These are phyloP conservation scores for Thielaviopsis cerberus DNA, from an alignment of 2,329 filamentous ascomycete genomes.

Conservation along the genomic window DNA sequence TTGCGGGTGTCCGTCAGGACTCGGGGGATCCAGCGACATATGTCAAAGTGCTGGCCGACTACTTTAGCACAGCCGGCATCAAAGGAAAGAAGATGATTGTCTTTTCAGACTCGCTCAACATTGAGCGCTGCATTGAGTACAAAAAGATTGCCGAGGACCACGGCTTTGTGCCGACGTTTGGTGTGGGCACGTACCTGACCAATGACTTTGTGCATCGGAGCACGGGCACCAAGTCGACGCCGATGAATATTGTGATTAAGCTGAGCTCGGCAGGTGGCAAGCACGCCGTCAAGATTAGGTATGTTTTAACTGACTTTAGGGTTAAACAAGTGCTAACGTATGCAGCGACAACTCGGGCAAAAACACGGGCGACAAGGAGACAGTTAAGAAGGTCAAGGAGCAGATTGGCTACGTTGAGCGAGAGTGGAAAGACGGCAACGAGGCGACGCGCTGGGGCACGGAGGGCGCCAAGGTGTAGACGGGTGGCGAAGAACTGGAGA, in stretches of 20 bases:
- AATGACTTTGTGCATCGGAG: conserved; percentile 70
- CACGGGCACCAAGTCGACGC: conserved; percentile 65
- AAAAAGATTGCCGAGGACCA: conserved; percentile 63
- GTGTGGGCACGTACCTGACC: conserved; percentile 86
- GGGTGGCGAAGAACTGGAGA: too few species aligned
- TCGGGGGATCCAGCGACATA: conserved; percentile 72
- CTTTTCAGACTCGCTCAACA: conserved; percentile 87
- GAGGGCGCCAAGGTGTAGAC: conserved; percentile 17
- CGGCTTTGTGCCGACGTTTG: conserved; percentile 74
- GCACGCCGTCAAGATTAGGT: conserved; percentile 74
- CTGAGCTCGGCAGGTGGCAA: conserved; percentile 66
- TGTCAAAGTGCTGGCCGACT: conserved; percentile 57
- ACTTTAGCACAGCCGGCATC: conserved; percentile 61
- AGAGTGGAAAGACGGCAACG: conserved; percentile 66
- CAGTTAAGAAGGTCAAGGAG: conserved; percentile 67
- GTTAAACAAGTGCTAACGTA: background rate
- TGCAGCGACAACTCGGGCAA: conserved; percentile 64
- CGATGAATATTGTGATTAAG: conserved; percentile 96
- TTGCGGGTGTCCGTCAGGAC: conserved; percentile 72
- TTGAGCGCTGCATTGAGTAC: conserved; percentile 80
- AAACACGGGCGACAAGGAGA: conserved; percentile 73
- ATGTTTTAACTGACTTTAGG: conserved; percentile 12
- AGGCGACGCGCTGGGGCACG: conserved; percentile 63
- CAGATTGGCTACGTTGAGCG: conserved; percentile 74
- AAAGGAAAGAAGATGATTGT: conserved; percentile 73